Percentiles rank a stretch among this genome's conserved stretches.
These are phyloP conservation scores for Ustilago bromivora DNA, from an alignment of 1,284 basidiomycete genomes.

Conservation along the genomic window DNA sequence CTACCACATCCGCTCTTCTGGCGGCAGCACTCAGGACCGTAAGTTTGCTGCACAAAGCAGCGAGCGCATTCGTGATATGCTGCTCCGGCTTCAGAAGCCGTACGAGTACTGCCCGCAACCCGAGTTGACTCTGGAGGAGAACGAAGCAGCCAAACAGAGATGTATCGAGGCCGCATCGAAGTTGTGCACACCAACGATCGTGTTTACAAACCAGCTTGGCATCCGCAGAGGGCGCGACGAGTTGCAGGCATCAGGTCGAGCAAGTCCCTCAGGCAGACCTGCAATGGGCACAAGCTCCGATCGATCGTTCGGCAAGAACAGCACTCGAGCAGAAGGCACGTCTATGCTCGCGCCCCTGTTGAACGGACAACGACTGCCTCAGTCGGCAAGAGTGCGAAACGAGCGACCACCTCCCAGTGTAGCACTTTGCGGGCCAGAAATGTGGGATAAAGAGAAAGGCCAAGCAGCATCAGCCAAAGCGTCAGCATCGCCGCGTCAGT, in stretches of 20 bases:
- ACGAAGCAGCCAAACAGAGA: conserved; percentile 6
- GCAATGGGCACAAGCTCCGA: neutral
- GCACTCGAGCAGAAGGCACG: conserved; percentile 13
- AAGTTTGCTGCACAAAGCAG: conserved; percentile 19
- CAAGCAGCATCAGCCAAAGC: neutral
- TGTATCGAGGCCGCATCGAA: conserved; percentile 16
- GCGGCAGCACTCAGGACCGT: conserved; percentile 31
- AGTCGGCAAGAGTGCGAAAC: conserved; percentile 27
- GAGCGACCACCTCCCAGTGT: conserved; percentile 37
- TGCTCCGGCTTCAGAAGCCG: conserved; percentile 39
- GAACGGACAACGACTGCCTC: conserved; percentile 28
- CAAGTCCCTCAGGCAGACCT: conserved; percentile 14
- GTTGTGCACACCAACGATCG: conserved; percentile 38
- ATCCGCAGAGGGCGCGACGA: conserved; percentile 26
- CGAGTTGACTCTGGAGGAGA: conserved; percentile 15
- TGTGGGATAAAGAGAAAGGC: conserved; percentile 31
- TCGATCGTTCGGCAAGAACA: conserved; percentile 7
- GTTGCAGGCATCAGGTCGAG: conserved; percentile 9
- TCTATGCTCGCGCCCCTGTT: conserved; percentile 36
- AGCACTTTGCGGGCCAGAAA: conserved; percentile 39
- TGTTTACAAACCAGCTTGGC: conserved; percentile 48
- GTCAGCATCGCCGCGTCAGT: conserved; percentile 8
- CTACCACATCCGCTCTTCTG: conserved; percentile 28
- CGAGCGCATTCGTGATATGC: conserved; percentile 32
- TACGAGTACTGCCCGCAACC: conserved; percentile 19